Percentiles rank a stretch among this genome's conserved stretches.
Conservation (phyloP, 1,284 basidiomycete genomes). For the Boletellus dicymbophilus region DNA sequence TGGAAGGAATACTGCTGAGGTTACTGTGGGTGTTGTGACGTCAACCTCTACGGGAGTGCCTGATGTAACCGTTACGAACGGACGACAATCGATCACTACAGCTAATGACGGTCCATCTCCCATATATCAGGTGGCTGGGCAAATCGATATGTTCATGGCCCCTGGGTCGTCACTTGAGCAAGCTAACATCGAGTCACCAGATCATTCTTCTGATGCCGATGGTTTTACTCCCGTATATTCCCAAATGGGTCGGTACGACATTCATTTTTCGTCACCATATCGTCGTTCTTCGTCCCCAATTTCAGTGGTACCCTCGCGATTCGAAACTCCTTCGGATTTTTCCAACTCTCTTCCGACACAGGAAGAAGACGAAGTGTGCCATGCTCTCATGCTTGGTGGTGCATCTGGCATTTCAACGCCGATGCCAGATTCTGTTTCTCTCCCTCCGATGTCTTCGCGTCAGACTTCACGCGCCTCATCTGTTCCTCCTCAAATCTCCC, state of each 20-base stretch:
- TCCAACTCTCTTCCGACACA: neutral
- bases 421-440: neutral
- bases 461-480: constrained; percentile 2
- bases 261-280: neutral
- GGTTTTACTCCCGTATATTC: neutral
- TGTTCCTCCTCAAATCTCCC: neutral
- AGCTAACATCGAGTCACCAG: neutral
- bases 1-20: neutral
- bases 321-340: constrained; percentile 12
- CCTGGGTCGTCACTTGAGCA: neutral
- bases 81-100: neutral
- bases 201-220: neutral
- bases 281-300: neutral
- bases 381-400: constrained; percentile 9
- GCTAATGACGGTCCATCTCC: neutral
- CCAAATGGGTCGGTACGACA: neutral
- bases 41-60: neutral
- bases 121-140: neutral
- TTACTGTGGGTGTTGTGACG: neutral
- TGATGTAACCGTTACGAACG: neutral
- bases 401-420: constrained; percentile 18
- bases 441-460: constrained; percentile 1
- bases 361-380: constrained; percentile 27
- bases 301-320: constrained; percentile 1
- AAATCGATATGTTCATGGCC: neutral